A percentile compares a stretch with the other conserved stretches of the same genome.
Conservation (phyloP, 1,139 yeast genomes). For the Hansenula lynferdii region DNA sequence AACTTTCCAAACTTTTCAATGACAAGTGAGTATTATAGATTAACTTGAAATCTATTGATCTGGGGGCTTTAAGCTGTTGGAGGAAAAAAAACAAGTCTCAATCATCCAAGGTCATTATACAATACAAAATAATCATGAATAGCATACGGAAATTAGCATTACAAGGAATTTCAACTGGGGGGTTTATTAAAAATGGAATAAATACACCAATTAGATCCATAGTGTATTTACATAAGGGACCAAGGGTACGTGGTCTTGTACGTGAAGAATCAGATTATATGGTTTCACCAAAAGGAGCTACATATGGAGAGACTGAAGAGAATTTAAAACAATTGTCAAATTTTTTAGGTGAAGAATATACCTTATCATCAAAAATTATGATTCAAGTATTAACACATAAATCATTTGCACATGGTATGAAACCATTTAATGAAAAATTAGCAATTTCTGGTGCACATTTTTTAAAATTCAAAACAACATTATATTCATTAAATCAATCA, state of each 20-base stretch:
- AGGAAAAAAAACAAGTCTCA: too few relatives aligned
- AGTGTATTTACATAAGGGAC: conserved; percentile 45
- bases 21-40: too few relatives aligned
- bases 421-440: conserved; percentile 85
- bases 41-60: too few relatives aligned
- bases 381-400: conserved; percentile 87
- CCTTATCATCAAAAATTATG: conserved; percentile 38
- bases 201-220: conserved; percentile 11
- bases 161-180: too few relatives aligned
- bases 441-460: conserved; percentile 74
- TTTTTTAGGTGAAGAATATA: conserved; percentile 47
- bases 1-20: conserved; percentile 3
- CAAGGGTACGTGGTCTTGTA: conserved; percentile 67
- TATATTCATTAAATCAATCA: conserved; percentile 21
- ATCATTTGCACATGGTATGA: conserved; percentile 86
- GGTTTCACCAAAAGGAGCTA: conserved; percentile 49
- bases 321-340: conserved; percentile 44
- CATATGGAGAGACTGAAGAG: conserved; percentile 49
- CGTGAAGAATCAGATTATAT: conserved; percentile 69
- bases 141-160: conserved; percentile 5
- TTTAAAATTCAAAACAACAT: conserved; percentile 46
- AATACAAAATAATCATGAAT: background rate
- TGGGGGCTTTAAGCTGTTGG: too few relatives aligned
- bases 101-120: background rate
- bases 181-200: too few relatives aligned